Percentiles rank a stretch among this genome's conserved stretches.
Conservation (phyloP, 495 filamentous ascomycete genomes). For the Gamarada debralockiae region DNA sequence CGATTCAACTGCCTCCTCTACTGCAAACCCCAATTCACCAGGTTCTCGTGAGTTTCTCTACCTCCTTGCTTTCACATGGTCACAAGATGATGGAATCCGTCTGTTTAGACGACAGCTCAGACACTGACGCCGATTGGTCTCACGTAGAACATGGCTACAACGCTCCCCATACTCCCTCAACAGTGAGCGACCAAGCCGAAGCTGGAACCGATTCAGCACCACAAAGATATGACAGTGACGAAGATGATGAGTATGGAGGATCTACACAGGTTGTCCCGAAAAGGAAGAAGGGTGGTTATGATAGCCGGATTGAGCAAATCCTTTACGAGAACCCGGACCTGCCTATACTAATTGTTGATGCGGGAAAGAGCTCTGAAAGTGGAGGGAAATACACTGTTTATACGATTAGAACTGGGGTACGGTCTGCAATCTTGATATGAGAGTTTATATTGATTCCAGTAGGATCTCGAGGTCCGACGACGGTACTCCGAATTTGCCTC, state of each 20-base stretch:
- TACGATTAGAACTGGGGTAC: conserved; percentile 90
- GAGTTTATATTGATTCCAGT: conserved; percentile 7
- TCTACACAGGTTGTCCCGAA: conserved; percentile 43
- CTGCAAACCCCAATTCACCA: conserved; percentile 62
- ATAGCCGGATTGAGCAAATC: conserved; percentile 93
- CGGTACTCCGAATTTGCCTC: conserved; percentile 98
- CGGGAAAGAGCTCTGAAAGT: conserved; percentile 92
- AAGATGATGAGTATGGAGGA: conserved; percentile 50
- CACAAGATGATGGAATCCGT: conserved; percentile 31
- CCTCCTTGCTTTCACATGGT: conserved; percentile 25
- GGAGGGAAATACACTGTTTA: conserved; percentile 90
- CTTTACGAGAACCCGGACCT: conserved; percentile 92
- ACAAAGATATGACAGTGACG: conserved; percentile 48
- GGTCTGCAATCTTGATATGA: conserved; percentile 21
- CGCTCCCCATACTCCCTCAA: conserved; percentile 23
- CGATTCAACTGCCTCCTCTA: conserved; percentile 72
- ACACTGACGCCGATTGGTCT: conserved; percentile 42
- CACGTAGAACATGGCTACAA: conserved; percentile 30
- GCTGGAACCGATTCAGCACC: conserved; percentile 9
- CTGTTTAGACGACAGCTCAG: conserved; percentile 24
- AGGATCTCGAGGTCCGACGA: conserved; percentile 93
- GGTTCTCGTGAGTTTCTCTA: conserved; percentile 40
- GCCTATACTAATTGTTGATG: conserved; percentile 84
- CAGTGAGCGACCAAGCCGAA: conserved; percentile 23
- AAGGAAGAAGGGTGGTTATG: conserved; percentile 80